Evolutionary conservation across 768 basidiomycete species (phyloP).

Genomic region (Trametes sanguinea): DNA sequence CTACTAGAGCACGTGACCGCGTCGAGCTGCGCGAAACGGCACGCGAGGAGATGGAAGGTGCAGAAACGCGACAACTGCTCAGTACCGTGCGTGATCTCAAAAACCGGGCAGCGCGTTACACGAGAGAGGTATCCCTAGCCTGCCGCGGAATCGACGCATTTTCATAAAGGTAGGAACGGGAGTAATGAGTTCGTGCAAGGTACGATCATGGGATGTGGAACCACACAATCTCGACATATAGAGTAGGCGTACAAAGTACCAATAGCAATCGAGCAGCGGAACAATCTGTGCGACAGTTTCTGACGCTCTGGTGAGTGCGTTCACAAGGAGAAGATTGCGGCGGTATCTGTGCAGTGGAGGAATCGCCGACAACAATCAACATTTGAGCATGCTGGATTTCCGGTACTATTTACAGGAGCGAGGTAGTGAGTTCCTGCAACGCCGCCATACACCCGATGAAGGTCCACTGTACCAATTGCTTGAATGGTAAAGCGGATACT

Average conservation of each 20-base stretch:
- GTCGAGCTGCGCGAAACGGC: too few relatives aligned
- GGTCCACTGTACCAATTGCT: too few relatives aligned
- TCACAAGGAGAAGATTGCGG: conserved; percentile 61
- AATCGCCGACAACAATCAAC: too few relatives aligned
- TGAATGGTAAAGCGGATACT: too few relatives aligned
- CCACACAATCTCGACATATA: neutral
- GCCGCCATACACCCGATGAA: too few relatives aligned
- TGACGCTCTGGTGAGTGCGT: conserved; percentile 2
- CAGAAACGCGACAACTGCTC: neutral
- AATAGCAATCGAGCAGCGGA: conserved; percentile 15
- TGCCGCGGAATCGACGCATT: neutral
- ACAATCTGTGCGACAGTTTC: neutral
- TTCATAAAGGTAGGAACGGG: neutral
- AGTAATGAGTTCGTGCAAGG: conserved; percentile 16
- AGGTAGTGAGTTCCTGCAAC: too few relatives aligned
- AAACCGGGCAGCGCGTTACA: neutral
- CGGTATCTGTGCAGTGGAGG: too few relatives aligned
- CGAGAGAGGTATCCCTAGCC: neutral
- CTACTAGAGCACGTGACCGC: too few relatives aligned
- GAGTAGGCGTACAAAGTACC: neutral
- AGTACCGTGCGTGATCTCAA: conserved; percentile 2
- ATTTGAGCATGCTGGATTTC: too few relatives aligned
- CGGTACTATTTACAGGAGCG: too few relatives aligned
- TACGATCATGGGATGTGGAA: conserved; percentile 12
- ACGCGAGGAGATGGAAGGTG: neutral